These are phyloP conservation scores for Haplosporangium sp. DNA, from an alignment of 371 early-diverging fungal genomes.

Conservation along the genomic window DNA sequence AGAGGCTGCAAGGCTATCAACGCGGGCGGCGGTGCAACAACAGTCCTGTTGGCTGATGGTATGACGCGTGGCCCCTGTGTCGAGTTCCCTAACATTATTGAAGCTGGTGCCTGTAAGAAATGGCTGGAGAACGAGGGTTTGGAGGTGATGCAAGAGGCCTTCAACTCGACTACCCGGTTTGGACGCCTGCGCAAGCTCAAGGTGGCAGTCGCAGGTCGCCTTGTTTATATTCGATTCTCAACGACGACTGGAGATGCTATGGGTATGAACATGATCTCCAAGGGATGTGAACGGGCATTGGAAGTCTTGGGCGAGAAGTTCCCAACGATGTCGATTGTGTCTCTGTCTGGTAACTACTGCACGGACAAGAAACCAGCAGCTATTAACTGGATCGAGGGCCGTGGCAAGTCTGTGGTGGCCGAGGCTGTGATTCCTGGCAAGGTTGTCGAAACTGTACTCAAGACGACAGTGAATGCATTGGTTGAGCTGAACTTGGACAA, in stretches of 20 bases:
- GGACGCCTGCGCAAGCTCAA: constrained; percentile 88
- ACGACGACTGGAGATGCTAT: constrained; percentile 98
- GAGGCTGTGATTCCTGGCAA: constrained; percentile 87
- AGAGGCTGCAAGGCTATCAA: constrained; percentile 97
- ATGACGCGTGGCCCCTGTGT: constrained; percentile 97
- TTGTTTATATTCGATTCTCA: constrained; percentile 88
- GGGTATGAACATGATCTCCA: constrained; percentile 99
- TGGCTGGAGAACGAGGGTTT: constrained; percentile 84
- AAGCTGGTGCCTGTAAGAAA: constrained; percentile 77
- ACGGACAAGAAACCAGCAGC: constrained; percentile 98
- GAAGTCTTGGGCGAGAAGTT: constrained; percentile 69
- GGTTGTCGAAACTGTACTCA: constrained; percentile 86
- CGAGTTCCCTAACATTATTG: constrained; percentile 77
- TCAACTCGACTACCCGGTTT: constrained; percentile 92
- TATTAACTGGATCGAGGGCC: constrained; percentile 97
- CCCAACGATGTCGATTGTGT: constrained; percentile 84
- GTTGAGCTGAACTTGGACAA: constrained; percentile 88
- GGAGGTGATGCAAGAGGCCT: constrained; percentile 74
- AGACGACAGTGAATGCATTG: constrained; percentile 85
- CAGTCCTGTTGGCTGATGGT: constrained; percentile 87
- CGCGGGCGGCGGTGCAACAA: constrained; percentile 88
- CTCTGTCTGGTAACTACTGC: constrained; percentile 94
- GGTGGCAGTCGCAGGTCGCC: constrained; percentile 85
- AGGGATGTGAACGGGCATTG: constrained; percentile 90
- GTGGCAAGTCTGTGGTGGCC: constrained; percentile 95